Conservation (phyloP, 1,139 yeast species). For the Debaryomyces coudertii region DNA sequence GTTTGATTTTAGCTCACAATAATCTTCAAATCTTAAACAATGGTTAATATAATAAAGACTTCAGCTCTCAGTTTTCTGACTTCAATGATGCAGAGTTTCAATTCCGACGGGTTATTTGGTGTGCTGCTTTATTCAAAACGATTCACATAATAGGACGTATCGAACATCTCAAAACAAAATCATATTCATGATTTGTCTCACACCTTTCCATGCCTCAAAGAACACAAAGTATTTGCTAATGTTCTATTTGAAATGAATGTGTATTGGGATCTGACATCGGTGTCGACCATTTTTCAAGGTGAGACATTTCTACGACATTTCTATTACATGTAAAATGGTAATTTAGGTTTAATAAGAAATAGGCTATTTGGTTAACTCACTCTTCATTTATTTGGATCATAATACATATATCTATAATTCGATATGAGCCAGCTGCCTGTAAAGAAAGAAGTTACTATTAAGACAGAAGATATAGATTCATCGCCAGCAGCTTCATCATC, state of each 20-base stretch:
- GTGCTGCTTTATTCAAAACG: no score
- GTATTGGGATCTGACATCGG: neutral
- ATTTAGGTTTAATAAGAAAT: neutral
- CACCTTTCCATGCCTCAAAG: no score
- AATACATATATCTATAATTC: neutral
- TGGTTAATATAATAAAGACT: no score
- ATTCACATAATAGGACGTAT: no score
- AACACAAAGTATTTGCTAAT: neutral
- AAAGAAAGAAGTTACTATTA: slow-evolving; percentile 31
- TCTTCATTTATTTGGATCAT: slow-evolving; percentile 1
- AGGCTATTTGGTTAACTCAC: neutral
- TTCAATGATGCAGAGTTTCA: neutral
- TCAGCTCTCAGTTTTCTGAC: no score
- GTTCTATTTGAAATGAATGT: neutral
- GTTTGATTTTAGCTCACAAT: no score
- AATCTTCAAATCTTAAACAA: no score
- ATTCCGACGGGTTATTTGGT: no score
- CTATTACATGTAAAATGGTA: neutral
- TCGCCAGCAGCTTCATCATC: slow-evolving; percentile 5
- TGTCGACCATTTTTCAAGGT: neutral
- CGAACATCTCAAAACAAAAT: no score
- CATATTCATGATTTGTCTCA: no score
- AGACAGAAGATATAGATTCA: slow-evolving; percentile 24
- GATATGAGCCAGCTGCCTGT: slow-evolving; percentile 30
- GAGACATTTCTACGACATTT: neutral